These are phyloP conservation scores for Thielaviopsis ethacetica DNA, from an alignment of 2,329 filamentous ascomycete species.

Conservation along the genomic window DNA sequence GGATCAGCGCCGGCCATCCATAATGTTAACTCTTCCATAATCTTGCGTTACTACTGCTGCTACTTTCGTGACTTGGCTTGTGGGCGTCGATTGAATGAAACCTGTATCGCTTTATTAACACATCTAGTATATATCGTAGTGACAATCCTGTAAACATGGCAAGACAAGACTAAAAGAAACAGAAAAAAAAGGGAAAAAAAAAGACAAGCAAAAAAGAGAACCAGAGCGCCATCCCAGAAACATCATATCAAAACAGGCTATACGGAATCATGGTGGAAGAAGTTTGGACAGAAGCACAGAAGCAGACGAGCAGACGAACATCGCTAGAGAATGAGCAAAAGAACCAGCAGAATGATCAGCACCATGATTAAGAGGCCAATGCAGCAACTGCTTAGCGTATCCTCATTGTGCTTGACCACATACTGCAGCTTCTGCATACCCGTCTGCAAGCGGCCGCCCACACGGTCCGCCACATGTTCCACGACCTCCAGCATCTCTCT, in stretches of 20 bases:
- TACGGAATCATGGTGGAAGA: neutral
- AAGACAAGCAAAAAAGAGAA: neutral
- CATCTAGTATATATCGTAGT: conserved; percentile 1
- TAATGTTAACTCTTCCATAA: neutral
- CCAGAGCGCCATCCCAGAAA: neutral
- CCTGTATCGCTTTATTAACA: neutral
- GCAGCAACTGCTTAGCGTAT: conserved; percentile 74
- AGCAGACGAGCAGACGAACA: neutral
- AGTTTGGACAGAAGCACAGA: conserved; percentile 1
- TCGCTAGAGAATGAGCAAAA: conserved; percentile 47
- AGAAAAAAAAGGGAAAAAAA: neutral
- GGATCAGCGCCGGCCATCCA: neutral
- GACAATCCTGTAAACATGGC: neutral
- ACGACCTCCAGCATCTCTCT: conserved; percentile 73
- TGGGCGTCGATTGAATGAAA: neutral
- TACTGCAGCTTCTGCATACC: conserved; percentile 76
- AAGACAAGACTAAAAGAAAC: neutral
- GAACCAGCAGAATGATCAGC: conserved; percentile 67
- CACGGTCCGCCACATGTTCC: conserved; percentile 70
- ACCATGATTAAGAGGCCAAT: conserved; percentile 80
- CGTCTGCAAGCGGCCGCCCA: conserved; percentile 68
- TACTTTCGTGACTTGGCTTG: neutral
- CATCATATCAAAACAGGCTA: neutral
- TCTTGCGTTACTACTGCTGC: neutral
- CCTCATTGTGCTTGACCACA: conserved; percentile 82